Conservation (phyloP, 2,329 filamentous ascomycete species). For the Parafenestella ontariensis region DNA sequence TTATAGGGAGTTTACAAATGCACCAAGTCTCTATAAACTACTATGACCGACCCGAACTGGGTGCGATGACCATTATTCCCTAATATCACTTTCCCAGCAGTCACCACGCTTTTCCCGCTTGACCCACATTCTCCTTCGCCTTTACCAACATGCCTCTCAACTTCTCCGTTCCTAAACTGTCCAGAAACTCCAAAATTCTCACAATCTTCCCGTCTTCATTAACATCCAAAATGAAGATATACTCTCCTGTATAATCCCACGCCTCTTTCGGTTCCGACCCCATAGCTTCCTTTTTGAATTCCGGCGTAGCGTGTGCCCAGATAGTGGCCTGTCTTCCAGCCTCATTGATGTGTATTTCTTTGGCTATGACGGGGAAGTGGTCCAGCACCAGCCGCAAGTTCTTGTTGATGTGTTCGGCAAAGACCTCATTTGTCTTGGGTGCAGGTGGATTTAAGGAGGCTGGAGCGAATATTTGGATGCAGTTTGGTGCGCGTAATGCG, state of each 20-base stretch:
- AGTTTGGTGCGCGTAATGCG: not conserved
- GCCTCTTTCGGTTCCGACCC: constrained; percentile 23
- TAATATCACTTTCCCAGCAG: not conserved
- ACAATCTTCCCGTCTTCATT: constrained; percentile 36
- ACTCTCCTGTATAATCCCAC: constrained; percentile 43
- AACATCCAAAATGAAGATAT: constrained; percentile 43
- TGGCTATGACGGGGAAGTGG: constrained; percentile 23
- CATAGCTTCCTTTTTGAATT: constrained; percentile 34
- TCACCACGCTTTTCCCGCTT: not conserved
- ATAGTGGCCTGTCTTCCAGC: constrained; percentile 32
- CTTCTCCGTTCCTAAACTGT: constrained; percentile 26
- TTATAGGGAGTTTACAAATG: too few species aligned
- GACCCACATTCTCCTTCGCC: constrained; percentile 12
- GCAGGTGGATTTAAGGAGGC: constrained; percentile 3
- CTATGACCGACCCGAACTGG: too few species aligned
- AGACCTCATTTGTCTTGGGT: constrained; percentile 6
- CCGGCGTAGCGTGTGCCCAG: constrained; percentile 33
- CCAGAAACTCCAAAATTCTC: constrained; percentile 41
- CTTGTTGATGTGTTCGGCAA: constrained; percentile 9
- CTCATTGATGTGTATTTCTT: constrained; percentile 23
- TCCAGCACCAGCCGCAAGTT: constrained; percentile 21
- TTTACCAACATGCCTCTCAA: constrained; percentile 4
- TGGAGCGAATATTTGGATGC: constrained; percentile 16
- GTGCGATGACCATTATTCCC: too few species aligned
- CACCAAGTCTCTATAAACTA: too few species aligned